Percentiles rank a stretch among this genome's conserved stretches.
Evolutionary conservation across 805 yeast genomes (phyloP).

Genomic region (Candida alai): DNA sequence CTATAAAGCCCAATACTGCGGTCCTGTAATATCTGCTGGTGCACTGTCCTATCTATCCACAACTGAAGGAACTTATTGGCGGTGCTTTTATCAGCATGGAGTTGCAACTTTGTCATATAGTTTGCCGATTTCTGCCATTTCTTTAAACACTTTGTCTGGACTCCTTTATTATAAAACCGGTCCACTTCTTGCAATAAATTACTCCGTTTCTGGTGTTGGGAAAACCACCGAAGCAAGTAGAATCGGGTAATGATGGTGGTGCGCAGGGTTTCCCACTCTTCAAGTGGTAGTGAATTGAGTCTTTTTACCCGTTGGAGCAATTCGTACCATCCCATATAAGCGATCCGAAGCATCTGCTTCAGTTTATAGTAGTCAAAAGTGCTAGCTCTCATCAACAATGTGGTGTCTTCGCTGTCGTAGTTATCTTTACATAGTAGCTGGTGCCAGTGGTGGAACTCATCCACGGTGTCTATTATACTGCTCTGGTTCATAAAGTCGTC

Average conservation of each 20-base stretch:
- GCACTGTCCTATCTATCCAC: too few species aligned
- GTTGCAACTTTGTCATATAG: not conserved
- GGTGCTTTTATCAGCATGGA: not conserved
- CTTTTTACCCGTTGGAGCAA: too few species aligned
- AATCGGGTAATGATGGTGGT: too few species aligned
- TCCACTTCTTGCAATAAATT: not conserved
- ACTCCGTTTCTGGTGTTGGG: slow-evolving; percentile 1
- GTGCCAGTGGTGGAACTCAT: slow-evolving; percentile 21
- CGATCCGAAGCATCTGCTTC: slow-evolving; percentile 1
- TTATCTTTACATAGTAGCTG: slow-evolving; percentile 13
- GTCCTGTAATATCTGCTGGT: not conserved
- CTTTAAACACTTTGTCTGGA: not conserved
- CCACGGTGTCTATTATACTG: slow-evolving; percentile 21
- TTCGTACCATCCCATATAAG: slow-evolving; percentile 22
- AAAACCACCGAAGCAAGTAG: not conserved
- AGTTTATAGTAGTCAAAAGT: slow-evolving; percentile 13
- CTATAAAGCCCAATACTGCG: too few species aligned
- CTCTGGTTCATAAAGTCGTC: too few species aligned
- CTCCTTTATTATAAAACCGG: not conserved
- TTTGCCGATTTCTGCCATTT: not conserved
- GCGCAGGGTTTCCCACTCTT: slow-evolving; percentile 9
- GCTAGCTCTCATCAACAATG: slow-evolving; percentile 31
- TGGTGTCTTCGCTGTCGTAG: slow-evolving; percentile 10
- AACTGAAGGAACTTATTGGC: not conserved
- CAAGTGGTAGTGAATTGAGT: too few species aligned